These are phyloP conservation scores for Peziza echinospora DNA, from an alignment of 495 filamentous ascomycete species.

Conservation along the genomic window DNA sequence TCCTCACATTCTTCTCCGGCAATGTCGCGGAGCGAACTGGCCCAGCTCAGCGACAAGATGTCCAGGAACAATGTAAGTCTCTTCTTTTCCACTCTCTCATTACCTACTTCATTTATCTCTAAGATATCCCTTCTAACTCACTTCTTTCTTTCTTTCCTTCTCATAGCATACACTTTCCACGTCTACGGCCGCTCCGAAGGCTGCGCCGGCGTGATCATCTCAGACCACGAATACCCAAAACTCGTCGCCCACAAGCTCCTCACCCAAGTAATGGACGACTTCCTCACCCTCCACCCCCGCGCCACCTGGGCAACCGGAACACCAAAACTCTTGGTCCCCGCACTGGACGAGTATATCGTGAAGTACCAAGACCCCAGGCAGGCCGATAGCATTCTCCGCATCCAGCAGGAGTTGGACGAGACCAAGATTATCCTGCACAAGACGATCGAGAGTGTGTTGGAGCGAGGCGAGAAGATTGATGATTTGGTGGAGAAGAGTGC, in stretches of 20 bases:
- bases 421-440: conserved; percentile 95
- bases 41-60: conserved; percentile 74
- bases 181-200: conserved; percentile 76
- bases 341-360: conserved; percentile 59
- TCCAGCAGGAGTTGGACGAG: conserved; percentile 91
- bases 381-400: conserved; percentile 80
- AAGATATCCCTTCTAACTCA: neutral
- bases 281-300: conserved; percentile 57
- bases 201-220: conserved; percentile 71
- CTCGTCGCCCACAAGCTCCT: conserved; percentile 87
- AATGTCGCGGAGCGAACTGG: conserved; percentile 60
- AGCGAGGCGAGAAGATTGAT: conserved; percentile 88
- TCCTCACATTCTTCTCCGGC: conserved; percentile 47
- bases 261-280: conserved; percentile 82
- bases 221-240: conserved; percentile 70
- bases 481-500: conserved; percentile 95
- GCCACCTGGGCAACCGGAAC: conserved; percentile 36
- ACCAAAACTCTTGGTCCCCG: conserved; percentile 36
- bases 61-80: conserved; percentile 58
- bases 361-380: conserved; percentile 79
- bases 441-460: conserved; percentile 90
- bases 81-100: neutral
- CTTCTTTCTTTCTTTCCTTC: conserved; percentile 2
- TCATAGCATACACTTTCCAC: conserved; percentile 58
- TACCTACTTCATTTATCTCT: neutral